These are phyloP conservation scores for Saturnispora galanensis DNA, from an alignment of 805 yeast genomes.

Conservation along the genomic window DNA sequence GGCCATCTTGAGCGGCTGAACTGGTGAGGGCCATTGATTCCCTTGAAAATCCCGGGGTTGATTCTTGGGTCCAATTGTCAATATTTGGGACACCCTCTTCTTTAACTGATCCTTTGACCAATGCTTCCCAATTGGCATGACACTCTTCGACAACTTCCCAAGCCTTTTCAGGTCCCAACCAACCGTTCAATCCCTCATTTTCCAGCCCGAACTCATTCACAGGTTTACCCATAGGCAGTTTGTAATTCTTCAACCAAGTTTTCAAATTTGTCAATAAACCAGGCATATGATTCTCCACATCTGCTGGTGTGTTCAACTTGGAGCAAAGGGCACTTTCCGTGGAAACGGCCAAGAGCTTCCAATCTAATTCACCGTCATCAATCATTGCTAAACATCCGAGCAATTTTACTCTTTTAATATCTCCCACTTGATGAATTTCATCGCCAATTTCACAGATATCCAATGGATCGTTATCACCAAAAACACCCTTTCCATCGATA, in stretches of 20 bases:
- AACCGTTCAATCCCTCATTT: constrained; percentile 36
- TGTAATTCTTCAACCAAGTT: constrained; percentile 78
- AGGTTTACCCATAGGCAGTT: constrained; percentile 74
- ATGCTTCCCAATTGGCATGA: constrained; percentile 54
- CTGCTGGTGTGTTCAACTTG: constrained; percentile 51
- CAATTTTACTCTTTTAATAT: constrained; percentile 53
- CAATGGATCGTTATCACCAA: constrained; percentile 92
- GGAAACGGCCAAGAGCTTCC: constrained; percentile 77
- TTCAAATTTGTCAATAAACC: constrained; percentile 59
- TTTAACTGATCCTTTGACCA: constrained; percentile 36
- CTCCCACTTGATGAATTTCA: constrained; percentile 34
- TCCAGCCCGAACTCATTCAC: constrained; percentile 65
- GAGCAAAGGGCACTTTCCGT: constrained; percentile 54
- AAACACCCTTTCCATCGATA: constrained; percentile 18
- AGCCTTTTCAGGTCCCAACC: constrained; percentile 38
- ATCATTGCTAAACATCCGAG: constrained; percentile 71
- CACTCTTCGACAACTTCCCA: constrained; percentile 53
- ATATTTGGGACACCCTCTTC: constrained; percentile 27
- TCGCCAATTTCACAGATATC: constrained; percentile 75
- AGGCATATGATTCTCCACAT: constrained; percentile 60
- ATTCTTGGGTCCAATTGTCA: constrained; percentile 30
- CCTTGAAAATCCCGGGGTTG: constrained; percentile 16
- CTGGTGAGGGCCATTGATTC: neutral
- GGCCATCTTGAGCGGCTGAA: neutral
- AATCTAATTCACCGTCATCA: constrained; percentile 94